phyloP scores from a whole-genome alignment of 2,329 filamentous ascomycete species.

The Epichloe glyceriae region DNA sequence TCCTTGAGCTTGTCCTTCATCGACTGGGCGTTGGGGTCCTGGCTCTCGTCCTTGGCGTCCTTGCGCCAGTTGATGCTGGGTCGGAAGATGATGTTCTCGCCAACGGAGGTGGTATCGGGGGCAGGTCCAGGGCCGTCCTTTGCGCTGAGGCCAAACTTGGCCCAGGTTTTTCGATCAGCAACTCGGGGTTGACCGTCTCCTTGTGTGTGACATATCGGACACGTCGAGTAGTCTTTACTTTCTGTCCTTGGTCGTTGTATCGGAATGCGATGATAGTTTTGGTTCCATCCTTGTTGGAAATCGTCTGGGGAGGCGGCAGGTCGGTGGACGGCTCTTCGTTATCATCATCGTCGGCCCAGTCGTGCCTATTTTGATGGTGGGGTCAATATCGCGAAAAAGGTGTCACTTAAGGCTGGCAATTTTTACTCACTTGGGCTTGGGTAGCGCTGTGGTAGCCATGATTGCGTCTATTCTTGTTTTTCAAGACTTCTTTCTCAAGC shows the following conservation, averaged over 20 bases:
- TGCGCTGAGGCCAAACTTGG: slow-evolving; percentile 83
- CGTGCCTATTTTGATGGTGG: slow-evolving; percentile 37
- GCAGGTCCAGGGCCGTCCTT: slow-evolving; percentile 75
- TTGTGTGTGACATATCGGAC: slow-evolving; percentile 87
- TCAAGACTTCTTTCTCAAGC: not conserved
- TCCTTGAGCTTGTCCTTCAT: slow-evolving; percentile 83
- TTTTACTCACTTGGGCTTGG: slow-evolving; percentile 28
- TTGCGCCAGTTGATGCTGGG: slow-evolving; percentile 90
- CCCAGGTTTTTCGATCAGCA: slow-evolving; percentile 84
- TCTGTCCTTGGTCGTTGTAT: slow-evolving; percentile 86
- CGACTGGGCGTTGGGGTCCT: slow-evolving; percentile 57
- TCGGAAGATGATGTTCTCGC: slow-evolving; percentile 96
- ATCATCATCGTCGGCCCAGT: slow-evolving; percentile 96
- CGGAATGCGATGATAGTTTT: slow-evolving; percentile 88
- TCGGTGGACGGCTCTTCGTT: slow-evolving; percentile 57
- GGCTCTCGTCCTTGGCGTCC: slow-evolving; percentile 69
- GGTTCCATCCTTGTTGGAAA: slow-evolving; percentile 95
- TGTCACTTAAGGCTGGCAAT: slow-evolving; percentile 2
- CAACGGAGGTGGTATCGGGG: slow-evolving; percentile 80
- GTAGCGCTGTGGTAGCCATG: slow-evolving; percentile 26
- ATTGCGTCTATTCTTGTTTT: slow-evolving; percentile 11
- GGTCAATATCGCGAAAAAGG: slow-evolving; percentile 18
- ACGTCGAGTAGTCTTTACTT: slow-evolving; percentile 92
- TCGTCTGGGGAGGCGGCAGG: slow-evolving; percentile 77
- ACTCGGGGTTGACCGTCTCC: slow-evolving; percentile 95